Evolutionary conservation across 306 rosid species (phyloP).

Genomic region (cucumber (Cucumis sativus)): Cucumber_9930_V3 NC_026660.2:18179501-18180000

Average conservation of each 20-base stretch:
- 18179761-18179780: neutral
- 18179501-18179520: constrained; percentile 59
- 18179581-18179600: neutral
- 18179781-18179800: neutral
- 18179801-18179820: neutral
- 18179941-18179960: neutral
- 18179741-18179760: neutral
- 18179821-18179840: neutral
- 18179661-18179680: neutral
- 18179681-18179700: neutral
- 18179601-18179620: neutral
- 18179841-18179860: neutral
- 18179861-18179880: neutral
- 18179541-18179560: constrained; percentile 56
- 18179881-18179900: neutral
- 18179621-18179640: neutral
- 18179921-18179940: neutral
- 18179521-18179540: constrained; percentile 88
- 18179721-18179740: neutral
- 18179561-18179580: constrained; percentile 10
- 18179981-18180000: neutral
- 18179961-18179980: neutral
- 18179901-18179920: neutral
- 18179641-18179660: neutral
- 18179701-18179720: neutral